phyloP scores from a whole-genome alignment of 164 flowering plant genomes.

The Annona squamosa region DNA sequence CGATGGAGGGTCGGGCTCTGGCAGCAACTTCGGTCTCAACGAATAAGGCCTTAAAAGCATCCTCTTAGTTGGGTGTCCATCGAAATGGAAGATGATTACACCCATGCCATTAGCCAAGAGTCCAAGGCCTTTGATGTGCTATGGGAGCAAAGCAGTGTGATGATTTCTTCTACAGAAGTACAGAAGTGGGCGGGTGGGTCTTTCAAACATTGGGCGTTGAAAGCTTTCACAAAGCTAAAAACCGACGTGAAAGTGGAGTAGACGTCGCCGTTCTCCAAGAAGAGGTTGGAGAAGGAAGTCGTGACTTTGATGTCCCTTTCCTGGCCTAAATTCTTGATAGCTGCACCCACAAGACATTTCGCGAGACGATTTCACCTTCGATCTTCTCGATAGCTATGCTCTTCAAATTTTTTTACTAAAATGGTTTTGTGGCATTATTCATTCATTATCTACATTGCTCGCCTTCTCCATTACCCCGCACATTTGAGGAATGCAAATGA shows the following conservation, averaged over 20 bases:
- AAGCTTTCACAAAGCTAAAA: constrained; percentile 31
- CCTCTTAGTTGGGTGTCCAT: constrained; percentile 31
- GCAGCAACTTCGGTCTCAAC: constrained; percentile 54
- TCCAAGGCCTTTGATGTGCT: constrained; percentile 42
- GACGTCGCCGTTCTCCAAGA: constrained; percentile 28
- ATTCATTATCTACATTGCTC: too few relatives aligned
- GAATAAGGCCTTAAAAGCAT: constrained; percentile 55
- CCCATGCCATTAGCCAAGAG: constrained; percentile 22
- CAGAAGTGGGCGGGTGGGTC: constrained; percentile 23
- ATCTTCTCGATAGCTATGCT: too few relatives aligned
- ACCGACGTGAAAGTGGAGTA: constrained; percentile 35
- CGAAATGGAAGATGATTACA: constrained; percentile 14
- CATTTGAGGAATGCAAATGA: too few relatives aligned
- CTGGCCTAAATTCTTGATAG: constrained; percentile 70
- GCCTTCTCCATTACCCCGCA: too few relatives aligned
- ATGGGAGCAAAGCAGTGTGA: constrained; percentile 27
- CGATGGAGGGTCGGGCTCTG: constrained; percentile 27
- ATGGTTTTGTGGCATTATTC: too few relatives aligned
- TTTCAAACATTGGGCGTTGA: constrained; percentile 47
- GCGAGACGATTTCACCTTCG: too few relatives aligned
- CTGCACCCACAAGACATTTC: constrained; percentile 23
- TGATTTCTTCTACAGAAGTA: constrained; percentile 17
- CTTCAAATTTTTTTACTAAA: too few relatives aligned
- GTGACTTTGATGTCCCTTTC: constrained; percentile 60
- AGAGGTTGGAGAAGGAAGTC: constrained; percentile 35